Percentiles rank a stretch among this genome's conserved stretches.
Conservation (phyloP, 1,284 basidiomycete species). For the Malassezia nana region DNA sequence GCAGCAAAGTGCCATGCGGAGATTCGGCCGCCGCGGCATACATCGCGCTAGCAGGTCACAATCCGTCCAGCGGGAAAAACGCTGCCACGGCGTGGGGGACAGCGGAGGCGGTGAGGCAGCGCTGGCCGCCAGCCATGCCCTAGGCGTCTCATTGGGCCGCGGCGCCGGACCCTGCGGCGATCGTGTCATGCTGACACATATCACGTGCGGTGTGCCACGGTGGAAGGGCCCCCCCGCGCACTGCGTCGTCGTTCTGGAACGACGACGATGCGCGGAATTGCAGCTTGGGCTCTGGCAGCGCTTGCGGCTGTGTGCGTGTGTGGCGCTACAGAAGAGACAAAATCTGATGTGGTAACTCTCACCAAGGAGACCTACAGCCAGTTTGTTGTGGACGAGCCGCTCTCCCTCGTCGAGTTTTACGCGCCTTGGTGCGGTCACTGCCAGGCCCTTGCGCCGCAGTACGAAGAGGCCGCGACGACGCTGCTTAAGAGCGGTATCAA, state of each 20-base stretch:
- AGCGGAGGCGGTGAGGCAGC: not conserved
- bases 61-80: not conserved
- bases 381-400: slow-evolving; percentile 58
- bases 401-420: slow-evolving; percentile 92
- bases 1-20: not conserved
- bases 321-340: not conserved
- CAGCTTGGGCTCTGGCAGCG: slow-evolving; percentile 10
- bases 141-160: not conserved
- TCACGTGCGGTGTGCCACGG: not conserved
- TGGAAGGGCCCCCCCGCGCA: not conserved
- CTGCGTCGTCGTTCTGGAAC: not conserved
- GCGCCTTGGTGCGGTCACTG: slow-evolving; percentile 72
- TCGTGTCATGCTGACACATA: not conserved
- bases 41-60: not conserved
- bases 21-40: not conserved
- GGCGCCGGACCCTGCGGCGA: not conserved
- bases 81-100: too few relatives aligned
- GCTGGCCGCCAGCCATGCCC: not conserved
- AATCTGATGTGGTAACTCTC: slow-evolving; percentile 72
- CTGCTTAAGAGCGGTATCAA: slow-evolving; percentile 79
- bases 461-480: slow-evolving; percentile 86
- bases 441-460: slow-evolving; percentile 63
- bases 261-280: slow-evolving; percentile 6
- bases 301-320: slow-evolving; percentile 2
- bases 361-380: slow-evolving; percentile 63